phyloP scores from a whole-genome alignment of 768 basidiomycete species.

The Tulasnella sp. region DNA sequence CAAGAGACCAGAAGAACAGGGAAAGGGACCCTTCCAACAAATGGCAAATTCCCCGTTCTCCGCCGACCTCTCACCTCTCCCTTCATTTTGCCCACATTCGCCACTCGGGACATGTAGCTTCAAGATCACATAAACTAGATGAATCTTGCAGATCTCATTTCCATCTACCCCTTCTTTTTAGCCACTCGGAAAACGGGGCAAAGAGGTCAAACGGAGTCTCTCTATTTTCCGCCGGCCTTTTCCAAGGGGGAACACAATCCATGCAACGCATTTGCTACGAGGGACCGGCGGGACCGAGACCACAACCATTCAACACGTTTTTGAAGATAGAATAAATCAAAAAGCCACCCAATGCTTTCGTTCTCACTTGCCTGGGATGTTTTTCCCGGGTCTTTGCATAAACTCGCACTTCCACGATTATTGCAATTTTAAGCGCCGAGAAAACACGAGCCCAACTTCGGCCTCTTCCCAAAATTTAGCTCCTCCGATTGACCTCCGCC shows the following conservation, averaged over 20 bases:
- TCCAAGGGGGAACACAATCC: background rate
- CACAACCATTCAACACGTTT: background rate
- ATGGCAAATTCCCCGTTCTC: background rate
- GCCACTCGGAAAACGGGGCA: background rate
- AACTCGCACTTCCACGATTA: background rate
- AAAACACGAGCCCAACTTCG: background rate
- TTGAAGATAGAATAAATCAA: too few relatives aligned
- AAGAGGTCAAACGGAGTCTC: background rate
- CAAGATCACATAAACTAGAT: background rate
- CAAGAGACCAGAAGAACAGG: background rate
- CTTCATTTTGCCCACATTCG: background rate
- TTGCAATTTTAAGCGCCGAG: background rate
- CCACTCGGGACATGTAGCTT: background rate
- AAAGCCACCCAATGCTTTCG: too few relatives aligned
- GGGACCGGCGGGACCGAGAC: background rate
- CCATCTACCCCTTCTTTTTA: background rate
- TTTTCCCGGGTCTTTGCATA: background rate
- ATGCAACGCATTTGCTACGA: background rate
- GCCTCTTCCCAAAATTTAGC: background rate
- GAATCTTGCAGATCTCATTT: background rate
- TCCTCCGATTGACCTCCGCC: background rate
- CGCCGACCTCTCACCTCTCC: background rate
- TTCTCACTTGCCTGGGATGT: background rate
- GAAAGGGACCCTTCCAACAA: background rate
- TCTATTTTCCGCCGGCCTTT: background rate